A percentile compares a stretch with the other conserved stretches of the same genome.
phyloP scores from a whole-genome alignment of 164 flowering plant genomes.

The Berberis vulgaris region DNA sequence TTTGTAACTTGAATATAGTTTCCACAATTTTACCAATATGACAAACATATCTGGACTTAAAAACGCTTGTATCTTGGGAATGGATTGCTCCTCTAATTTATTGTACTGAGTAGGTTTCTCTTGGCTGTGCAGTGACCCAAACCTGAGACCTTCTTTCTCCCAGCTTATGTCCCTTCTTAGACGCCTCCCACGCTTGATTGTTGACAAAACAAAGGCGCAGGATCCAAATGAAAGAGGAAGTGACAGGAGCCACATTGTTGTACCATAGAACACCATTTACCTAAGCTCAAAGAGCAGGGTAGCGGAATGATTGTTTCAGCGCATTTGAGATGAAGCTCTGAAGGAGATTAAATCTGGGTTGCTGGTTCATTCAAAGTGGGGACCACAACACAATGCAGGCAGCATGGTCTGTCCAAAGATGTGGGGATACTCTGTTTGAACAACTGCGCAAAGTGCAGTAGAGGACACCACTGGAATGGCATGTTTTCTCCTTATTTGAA shows the following conservation, averaged over 20 bases:
- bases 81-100: too few species aligned
- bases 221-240: constrained; percentile 9
- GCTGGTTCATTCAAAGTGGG: constrained; percentile 68
- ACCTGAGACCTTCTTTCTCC: constrained; percentile 67
- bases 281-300: constrained; percentile 42
- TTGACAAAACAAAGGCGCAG: constrained; percentile 21
- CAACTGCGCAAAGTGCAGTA: constrained; percentile 33
- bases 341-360: constrained; percentile 25
- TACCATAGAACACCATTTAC: constrained; percentile 14
- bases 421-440: constrained; percentile 14
- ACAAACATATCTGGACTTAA: background rate
- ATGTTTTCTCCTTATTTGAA: background rate
- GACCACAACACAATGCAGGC: constrained; percentile 32
- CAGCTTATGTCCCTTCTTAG: constrained; percentile 69
- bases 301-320: constrained; percentile 16
- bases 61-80: too few species aligned
- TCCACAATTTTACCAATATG: background rate
- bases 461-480: constrained; percentile 14
- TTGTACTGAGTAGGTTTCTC: background rate
- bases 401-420: constrained; percentile 7
- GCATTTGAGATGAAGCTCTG: constrained; percentile 8
- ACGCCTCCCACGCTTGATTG: constrained; percentile 38
- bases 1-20: background rate
- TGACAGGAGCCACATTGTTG: constrained; percentile 11
- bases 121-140: constrained; percentile 66